phyloP scores from a whole-genome alignment of 1,284 basidiomycete species.

The Schizopora paradoxa region DNA sequence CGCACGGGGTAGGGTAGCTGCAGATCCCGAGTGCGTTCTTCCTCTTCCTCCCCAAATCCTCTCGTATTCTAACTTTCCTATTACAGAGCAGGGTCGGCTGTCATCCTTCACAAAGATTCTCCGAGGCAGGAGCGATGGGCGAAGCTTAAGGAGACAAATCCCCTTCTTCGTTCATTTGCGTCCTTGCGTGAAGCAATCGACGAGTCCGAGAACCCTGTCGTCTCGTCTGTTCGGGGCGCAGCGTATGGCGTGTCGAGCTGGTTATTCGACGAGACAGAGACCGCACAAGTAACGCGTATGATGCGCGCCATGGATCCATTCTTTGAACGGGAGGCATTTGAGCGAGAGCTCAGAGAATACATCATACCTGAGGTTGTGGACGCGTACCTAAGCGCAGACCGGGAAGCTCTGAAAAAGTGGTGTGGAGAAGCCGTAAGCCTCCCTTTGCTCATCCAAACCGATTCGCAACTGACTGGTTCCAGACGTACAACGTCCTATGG shows the following conservation, averaged over 20 bases:
- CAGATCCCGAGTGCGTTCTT: conserved; percentile 70
- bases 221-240: conserved; percentile 77
- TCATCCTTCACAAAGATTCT: conserved; percentile 81
- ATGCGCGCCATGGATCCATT: conserved; percentile 85
- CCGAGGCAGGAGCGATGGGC: conserved; percentile 76
- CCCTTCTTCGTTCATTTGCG: conserved; percentile 58
- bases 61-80: not conserved
- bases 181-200: conserved; percentile 73
- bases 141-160: conserved; percentile 66
- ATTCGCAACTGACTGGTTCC: conserved; percentile 5
- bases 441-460: conserved; percentile 2
- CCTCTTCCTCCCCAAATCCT: conserved; percentile 4
- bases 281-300: conserved; percentile 84
- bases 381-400: conserved; percentile 87
- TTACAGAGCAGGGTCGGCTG: conserved; percentile 73
- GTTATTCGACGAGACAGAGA: conserved; percentile 99
- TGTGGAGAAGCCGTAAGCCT: conserved; percentile 90
- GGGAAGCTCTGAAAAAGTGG: conserved; percentile 84
- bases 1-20: conserved; percentile 45
- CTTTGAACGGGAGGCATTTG: conserved; percentile 85
- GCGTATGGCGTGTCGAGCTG: conserved; percentile 83
- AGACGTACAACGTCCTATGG: conserved; percentile 97
- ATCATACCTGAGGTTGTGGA: conserved; percentile 98
- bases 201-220: conserved; percentile 90
- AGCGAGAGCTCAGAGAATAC: conserved; percentile 91